Percentiles rank a stretch among this genome's conserved stretches.
Conservation (phyloP, 495 filamentous ascomycete species). For the Aspergillus sclerotiicarbonarius region DNA sequence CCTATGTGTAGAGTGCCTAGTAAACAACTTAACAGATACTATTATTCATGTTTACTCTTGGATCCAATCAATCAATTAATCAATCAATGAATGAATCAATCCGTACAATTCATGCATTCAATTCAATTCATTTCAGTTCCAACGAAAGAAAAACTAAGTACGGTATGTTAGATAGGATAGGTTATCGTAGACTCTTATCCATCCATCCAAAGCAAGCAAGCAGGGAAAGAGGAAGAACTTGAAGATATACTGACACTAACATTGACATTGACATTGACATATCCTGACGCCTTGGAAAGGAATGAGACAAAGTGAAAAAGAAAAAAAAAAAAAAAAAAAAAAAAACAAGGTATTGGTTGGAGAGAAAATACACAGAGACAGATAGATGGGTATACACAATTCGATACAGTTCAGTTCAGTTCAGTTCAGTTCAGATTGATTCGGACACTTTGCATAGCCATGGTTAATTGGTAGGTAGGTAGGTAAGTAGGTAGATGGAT, state of each 20-base stretch:
- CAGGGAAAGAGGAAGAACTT: too few species aligned
- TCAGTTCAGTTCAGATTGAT: neutral
- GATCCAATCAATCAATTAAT: too few species aligned
- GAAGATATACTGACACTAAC: too few species aligned
- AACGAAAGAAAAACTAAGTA: too few species aligned
- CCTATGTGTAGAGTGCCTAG: neutral
- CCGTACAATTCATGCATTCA: neutral
- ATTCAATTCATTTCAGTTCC: neutral
- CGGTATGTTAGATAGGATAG: too few species aligned
- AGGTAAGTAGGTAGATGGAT: too few species aligned
- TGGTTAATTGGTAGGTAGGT: too few species aligned
- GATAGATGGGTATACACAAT: neutral
- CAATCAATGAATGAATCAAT: neutral
- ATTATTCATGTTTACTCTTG: too few species aligned
- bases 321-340: neutral
- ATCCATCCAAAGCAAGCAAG: too few species aligned
- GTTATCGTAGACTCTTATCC: too few species aligned
- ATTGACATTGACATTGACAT: too few species aligned
- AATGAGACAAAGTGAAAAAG: slow-evolving; percentile 3
- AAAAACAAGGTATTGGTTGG: neutral
- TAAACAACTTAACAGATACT: too few species aligned
- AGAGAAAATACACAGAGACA: neutral
- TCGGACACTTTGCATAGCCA: neutral
- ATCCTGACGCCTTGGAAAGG: neutral
- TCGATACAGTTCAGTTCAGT: neutral